These are phyloP conservation scores for Heterobasidion annosum DNA, from an alignment of 1,284 basidiomycete genomes.

Conservation along the genomic window DNA sequence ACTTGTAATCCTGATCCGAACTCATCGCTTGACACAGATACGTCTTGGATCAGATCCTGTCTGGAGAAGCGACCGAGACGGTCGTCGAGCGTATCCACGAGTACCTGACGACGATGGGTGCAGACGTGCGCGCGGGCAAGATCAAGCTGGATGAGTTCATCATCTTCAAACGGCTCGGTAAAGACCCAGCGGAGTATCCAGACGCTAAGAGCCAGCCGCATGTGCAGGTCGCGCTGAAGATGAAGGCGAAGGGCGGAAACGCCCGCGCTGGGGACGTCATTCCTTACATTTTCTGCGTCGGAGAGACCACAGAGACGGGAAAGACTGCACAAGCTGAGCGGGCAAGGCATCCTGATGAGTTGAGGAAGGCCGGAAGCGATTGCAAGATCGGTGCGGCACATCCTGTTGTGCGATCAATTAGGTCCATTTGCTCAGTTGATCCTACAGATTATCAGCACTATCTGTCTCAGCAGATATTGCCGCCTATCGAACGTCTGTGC, in stretches of 20 bases:
- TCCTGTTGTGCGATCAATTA: not conserved
- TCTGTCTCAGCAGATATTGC: slow-evolving; percentile 85
- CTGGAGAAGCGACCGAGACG: slow-evolving; percentile 84
- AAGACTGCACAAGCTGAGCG: slow-evolving; percentile 84
- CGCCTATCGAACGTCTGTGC: slow-evolving; percentile 91
- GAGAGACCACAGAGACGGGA: slow-evolving; percentile 57
- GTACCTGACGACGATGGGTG: slow-evolving; percentile 70
- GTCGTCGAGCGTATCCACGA: slow-evolving; percentile 93
- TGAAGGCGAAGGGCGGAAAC: slow-evolving; percentile 77
- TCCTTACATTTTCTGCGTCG: slow-evolving; percentile 90
- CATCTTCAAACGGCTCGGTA: slow-evolving; percentile 91
- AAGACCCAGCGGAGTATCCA: slow-evolving; percentile 94
- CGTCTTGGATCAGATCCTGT: slow-evolving; percentile 85
- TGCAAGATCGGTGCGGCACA: slow-evolving; percentile 61
- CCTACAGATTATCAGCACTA: slow-evolving; percentile 84
- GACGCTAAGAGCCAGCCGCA: slow-evolving; percentile 94
- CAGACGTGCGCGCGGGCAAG: slow-evolving; percentile 70
- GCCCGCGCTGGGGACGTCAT: slow-evolving; percentile 90
- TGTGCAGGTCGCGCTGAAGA: slow-evolving; percentile 90
- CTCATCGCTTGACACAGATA: slow-evolving; percentile 43
- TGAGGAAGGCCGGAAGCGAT: slow-evolving; percentile 60
- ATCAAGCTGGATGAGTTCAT: slow-evolving; percentile 89
- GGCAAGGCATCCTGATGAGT: slow-evolving; percentile 91
- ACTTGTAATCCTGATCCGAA: not conserved
- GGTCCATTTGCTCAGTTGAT: not conserved